phyloP scores from a whole-genome alignment of 352 stramenopile species.

The Pythium aquatile region DNA sequence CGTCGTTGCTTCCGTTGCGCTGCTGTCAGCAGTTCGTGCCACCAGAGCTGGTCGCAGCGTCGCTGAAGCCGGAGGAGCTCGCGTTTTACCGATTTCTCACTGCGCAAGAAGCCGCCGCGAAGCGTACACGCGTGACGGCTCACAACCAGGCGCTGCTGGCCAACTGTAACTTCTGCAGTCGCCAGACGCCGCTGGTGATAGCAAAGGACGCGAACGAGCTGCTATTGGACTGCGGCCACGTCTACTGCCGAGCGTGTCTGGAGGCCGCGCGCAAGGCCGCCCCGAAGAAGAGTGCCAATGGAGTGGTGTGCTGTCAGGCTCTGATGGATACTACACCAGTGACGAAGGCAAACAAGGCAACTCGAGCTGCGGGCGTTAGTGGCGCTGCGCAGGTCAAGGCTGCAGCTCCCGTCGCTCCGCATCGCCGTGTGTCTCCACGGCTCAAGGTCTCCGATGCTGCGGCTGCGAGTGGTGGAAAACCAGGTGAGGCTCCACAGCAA shows the following conservation, averaged over 20 bases:
- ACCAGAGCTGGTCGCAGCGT: conserved; percentile 26
- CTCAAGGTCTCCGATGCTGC: neutral
- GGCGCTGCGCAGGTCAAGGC: too few relatives aligned
- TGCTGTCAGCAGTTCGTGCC: conserved; percentile 42
- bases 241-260: conserved; percentile 18
- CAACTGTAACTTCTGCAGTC: conserved; percentile 14
- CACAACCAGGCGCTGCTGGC: neutral
- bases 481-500: neutral
- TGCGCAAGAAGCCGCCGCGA: neutral
- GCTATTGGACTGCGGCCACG: conserved; percentile 23
- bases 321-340: neutral
- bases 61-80: conserved; percentile 37
- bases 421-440: neutral
- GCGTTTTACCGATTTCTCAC: conserved; percentile 44
- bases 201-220: neutral
- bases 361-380: too few relatives aligned
- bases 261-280: neutral
- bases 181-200: neutral
- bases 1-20: conserved; percentile 27
- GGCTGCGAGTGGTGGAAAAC: neutral
- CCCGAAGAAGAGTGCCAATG: neutral
- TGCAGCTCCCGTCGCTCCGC: too few relatives aligned
- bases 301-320: conserved; percentile 10
- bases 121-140: neutral
- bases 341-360: too few relatives aligned